Base-by-base conservation (phyloP, 768 basidiomycete genomes). In the Trametopsis cervina region DNA sequence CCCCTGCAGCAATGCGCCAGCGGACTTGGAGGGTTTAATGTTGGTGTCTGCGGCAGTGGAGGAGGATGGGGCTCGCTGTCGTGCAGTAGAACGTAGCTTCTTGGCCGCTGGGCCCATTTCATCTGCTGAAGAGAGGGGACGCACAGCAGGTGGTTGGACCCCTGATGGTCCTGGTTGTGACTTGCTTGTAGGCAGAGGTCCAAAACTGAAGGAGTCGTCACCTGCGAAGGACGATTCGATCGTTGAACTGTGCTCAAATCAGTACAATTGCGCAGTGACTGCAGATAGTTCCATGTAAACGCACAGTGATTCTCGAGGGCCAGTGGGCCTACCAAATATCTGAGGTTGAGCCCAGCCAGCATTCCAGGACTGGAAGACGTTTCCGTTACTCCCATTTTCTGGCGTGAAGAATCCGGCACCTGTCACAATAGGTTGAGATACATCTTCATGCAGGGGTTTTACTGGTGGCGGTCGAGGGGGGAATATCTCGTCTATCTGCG, bases 101-200 rank as follows among this genome's bases (percentile, higher is more conserved):
- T 90, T 90, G 54, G 77, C 74, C 44, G 80, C 81, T 26, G 88
- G 88, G 37, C 86, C 88, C 46, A 76, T 74, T 69, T 90, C 88
- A 62, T 90, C 88, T 38, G 85, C 81, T 26, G 88, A 89, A 49
- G 87, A 89, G 49, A 89, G 78, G 18, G 87, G 83, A 44, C 87
- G 78, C 42, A 80, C 73, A 36, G 72, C 65, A 57, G 73, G 71
- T 43, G 69, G 68, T 59, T 80, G 80, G 42, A 69, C 58, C 48
- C 57, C 46, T 41, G 51, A 52, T 24, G 49, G 51, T 36, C 58
- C 69, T 70, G 42, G 64, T 51, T 64, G 63, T 51, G 60, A 54
- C 46, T 57, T 52, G 48, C 60, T 59, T 38, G 61, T 55, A 23
- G 57, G 63, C 38, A 57, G 41, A 66, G 15, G 58, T 60, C 15